Conservation (phyloP, 2,329 filamentous ascomycete genomes). For the Paracamarosporium sp. region DNA sequence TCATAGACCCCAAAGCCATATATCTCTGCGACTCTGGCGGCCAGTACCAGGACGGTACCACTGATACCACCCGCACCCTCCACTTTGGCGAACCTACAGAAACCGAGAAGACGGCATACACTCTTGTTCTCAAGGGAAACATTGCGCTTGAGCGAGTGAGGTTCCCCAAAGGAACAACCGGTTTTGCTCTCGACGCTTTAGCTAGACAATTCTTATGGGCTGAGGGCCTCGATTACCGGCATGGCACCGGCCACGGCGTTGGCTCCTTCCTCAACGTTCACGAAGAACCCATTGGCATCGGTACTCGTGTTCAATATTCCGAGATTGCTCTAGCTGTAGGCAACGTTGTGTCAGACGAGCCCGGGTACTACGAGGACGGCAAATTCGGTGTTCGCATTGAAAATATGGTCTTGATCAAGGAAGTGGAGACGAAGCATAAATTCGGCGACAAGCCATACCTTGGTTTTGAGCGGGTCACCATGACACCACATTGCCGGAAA, state of each 20-base stretch:
- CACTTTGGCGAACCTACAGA: conserved; percentile 87
- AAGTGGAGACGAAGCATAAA: conserved; percentile 83
- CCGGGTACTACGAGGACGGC: conserved; percentile 96
- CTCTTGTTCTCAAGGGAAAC: conserved; percentile 91
- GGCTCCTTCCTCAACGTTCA: conserved; percentile 97
- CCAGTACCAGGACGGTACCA: conserved; percentile 96
- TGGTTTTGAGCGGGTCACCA: conserved; percentile 95
- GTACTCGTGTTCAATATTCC: conserved; percentile 87
- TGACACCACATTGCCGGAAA: conserved; percentile 93
- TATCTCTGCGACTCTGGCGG: conserved; percentile 97
- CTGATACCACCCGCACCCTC: conserved; percentile 90
- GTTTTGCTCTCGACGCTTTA: conserved; percentile 86
- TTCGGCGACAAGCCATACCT: conserved; percentile 95
- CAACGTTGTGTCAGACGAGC: conserved; percentile 95
- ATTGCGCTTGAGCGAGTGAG: conserved; percentile 85
- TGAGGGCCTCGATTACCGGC: conserved; percentile 90
- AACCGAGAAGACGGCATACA: conserved; percentile 88
- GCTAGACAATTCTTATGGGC: conserved; percentile 94
- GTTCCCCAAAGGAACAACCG: conserved; percentile 94
- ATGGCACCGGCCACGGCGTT: conserved; percentile 95
- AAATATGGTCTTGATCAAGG: conserved; percentile 90
- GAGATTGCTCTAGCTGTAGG: conserved; percentile 90
- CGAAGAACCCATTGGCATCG: conserved; percentile 95
- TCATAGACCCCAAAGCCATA: conserved; percentile 82
- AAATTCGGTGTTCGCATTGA: conserved; percentile 95